These are phyloP conservation scores for Paramyrothecium sp. DNA, from an alignment of 2,329 filamentous ascomycete species.

Conservation along the genomic window DNA sequence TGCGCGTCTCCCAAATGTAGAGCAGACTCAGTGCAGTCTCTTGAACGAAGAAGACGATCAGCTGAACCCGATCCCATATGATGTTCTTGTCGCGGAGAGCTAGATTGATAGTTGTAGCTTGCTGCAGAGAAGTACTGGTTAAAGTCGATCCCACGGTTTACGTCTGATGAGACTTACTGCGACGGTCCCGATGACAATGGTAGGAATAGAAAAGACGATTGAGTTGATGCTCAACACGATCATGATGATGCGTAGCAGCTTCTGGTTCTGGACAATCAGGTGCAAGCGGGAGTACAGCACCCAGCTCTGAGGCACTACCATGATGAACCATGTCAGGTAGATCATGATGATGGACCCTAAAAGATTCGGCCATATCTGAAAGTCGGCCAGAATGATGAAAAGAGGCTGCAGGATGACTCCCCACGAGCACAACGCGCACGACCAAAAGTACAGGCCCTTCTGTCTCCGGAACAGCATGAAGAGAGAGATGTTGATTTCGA, in stretches of 20 bases:
- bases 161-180: conserved; percentile 30
- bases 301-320: conserved; percentile 58
- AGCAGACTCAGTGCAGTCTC: conserved; percentile 48
- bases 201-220: conserved; percentile 51
- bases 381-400: conserved; percentile 41
- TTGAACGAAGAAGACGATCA: conserved; percentile 52
- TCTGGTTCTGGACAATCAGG: conserved; percentile 49
- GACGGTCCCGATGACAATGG: conserved; percentile 51
- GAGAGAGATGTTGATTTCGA: conserved; percentile 26
- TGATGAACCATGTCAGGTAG: conserved; percentile 27
- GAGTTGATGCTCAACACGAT: conserved; percentile 55
- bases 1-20: conserved; percentile 37
- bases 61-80: conserved; percentile 49
- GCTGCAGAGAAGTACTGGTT: conserved; percentile 12
- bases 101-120: conserved; percentile 21
- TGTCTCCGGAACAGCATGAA: conserved; percentile 25
- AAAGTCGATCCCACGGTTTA: not conserved
- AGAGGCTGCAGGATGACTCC: conserved; percentile 31
- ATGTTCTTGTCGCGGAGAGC: conserved; percentile 25
- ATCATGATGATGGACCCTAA: conserved; percentile 14
- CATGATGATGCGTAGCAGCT: conserved; percentile 46
- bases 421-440: conserved; percentile 23
- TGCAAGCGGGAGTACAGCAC: conserved; percentile 62
- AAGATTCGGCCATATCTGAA: conserved; percentile 13
- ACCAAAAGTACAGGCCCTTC: conserved; percentile 30